Conservation (phyloP, 805 yeast species). For the Yueomyces sp. region DNA sequence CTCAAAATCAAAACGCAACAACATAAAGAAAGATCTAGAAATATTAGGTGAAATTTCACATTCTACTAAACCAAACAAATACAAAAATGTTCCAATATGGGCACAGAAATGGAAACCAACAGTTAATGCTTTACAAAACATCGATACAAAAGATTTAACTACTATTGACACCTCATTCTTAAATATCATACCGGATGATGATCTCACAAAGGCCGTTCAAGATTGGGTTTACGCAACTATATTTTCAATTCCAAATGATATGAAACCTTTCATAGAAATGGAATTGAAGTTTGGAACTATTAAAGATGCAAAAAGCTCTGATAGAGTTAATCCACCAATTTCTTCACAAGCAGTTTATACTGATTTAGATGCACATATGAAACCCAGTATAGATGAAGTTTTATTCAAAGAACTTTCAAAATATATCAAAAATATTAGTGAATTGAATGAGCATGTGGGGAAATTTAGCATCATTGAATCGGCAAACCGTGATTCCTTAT, state of each 20-base stretch:
- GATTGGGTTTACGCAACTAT: constrained; percentile 84
- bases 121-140: constrained; percentile 20
- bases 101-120: constrained; percentile 60
- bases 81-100: constrained; percentile 65
- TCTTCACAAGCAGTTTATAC: constrained; percentile 54
- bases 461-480: constrained; percentile 49
- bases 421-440: constrained; percentile 42
- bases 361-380: constrained; percentile 44
- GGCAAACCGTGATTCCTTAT: constrained; percentile 49
- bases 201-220: constrained; percentile 65
- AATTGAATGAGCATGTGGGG: constrained; percentile 33
- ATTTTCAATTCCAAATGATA: constrained; percentile 42
- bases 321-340: constrained; percentile 51
- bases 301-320: constrained; percentile 48
- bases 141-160: constrained; percentile 21
- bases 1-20: constrained; percentile 19
- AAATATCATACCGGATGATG: constrained; percentile 65
- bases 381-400: constrained; percentile 51
- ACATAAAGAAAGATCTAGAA: constrained; percentile 20
- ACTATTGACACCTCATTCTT: constrained; percentile 32
- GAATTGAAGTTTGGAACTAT: constrained; percentile 66
- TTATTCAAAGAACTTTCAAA: constrained; percentile 45
- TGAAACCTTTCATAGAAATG: constrained; percentile 47
- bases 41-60: constrained; percentile 19
- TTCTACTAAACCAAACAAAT: constrained; percentile 43